phyloP scores from a whole-genome alignment of 352 stramenopile species.

The Blastocystis sp. region DNA sequence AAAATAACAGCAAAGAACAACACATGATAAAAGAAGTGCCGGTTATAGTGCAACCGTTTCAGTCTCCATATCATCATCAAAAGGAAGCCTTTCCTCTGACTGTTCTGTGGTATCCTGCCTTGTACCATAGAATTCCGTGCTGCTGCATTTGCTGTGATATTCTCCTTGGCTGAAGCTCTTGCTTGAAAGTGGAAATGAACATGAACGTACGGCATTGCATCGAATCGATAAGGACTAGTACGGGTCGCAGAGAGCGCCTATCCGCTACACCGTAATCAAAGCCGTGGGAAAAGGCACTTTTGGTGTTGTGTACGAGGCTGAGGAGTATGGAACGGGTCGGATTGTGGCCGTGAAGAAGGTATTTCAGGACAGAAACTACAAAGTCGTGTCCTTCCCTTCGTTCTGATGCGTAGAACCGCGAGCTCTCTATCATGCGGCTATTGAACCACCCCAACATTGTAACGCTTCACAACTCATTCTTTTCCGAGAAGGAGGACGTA shows the following conservation, averaged over 20 bases:
- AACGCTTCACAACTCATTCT: conserved; percentile 97
- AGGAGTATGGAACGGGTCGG: conserved; percentile 90
- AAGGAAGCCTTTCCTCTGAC: background rate
- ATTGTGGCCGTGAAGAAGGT: conserved; percentile 99
- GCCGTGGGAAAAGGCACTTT: conserved; percentile 99
- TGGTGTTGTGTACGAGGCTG: conserved; percentile 95
- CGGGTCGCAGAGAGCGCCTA: conserved; percentile 1
- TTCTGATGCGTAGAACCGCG: conserved; percentile 82
- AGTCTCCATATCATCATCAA: background rate
- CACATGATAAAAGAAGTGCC: too few relatives aligned
- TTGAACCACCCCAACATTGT: conserved; percentile 98
- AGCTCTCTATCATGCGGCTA: conserved; percentile 98
- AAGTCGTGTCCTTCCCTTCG: conserved; percentile 75
- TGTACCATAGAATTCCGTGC: background rate
- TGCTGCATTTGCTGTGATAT: background rate
- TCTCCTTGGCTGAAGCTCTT: background rate
- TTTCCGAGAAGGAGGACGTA: conserved; percentile 77
- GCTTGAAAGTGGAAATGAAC: conserved; percentile 37
- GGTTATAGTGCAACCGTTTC: background rate
- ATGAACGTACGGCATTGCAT: background rate
- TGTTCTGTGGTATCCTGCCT: background rate
- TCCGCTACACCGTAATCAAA: conserved; percentile 88
- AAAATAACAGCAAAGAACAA: too few relatives aligned
- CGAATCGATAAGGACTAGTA: background rate
- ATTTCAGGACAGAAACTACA: conserved; percentile 98